A percentile compares a stretch with the other conserved stretches of the same genome.
These are phyloP conservation scores for Ulota crispa DNA, from an alignment of 225 moss, liverwort and hornwort genomes.

Conservation along the genomic window DNA sequence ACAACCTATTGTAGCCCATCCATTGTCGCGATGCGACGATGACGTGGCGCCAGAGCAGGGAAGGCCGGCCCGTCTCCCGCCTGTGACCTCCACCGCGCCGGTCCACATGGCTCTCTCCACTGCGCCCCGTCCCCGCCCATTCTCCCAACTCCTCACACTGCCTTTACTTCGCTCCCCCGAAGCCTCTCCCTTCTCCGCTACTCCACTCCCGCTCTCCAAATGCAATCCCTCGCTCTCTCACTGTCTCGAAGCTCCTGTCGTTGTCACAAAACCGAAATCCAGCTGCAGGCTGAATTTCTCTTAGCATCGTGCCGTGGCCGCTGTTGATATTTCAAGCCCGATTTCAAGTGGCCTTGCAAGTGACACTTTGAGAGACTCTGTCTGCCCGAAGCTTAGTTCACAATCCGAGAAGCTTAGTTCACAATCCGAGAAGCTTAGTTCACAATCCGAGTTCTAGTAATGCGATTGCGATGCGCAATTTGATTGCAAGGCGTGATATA, in stretches of 20 bases:
- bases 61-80: conserved; percentile 5
- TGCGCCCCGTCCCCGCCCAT: not conserved
- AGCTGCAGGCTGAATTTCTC: no score
- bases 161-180: not conserved
- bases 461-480: not conserved
- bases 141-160: not conserved
- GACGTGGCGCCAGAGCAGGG: conserved; percentile 27
- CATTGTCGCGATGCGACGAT: not conserved
- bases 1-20: no score
- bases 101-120: conserved; percentile 20
- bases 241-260: not conserved
- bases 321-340: no score
- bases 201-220: not conserved
- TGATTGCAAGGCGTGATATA: not conserved
- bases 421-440: no score
- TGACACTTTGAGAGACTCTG: no score
- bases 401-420: no score
- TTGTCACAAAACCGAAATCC: no score
- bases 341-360: no score
- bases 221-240: not conserved
- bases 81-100: not conserved
- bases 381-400: no score
- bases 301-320: no score
- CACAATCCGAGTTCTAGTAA: not conserved
- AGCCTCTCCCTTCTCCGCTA: not conserved